Evolutionary conservation across 2,329 filamentous ascomycete species (phyloP).

Genomic region (Polytolypa hystricis): DNA sequence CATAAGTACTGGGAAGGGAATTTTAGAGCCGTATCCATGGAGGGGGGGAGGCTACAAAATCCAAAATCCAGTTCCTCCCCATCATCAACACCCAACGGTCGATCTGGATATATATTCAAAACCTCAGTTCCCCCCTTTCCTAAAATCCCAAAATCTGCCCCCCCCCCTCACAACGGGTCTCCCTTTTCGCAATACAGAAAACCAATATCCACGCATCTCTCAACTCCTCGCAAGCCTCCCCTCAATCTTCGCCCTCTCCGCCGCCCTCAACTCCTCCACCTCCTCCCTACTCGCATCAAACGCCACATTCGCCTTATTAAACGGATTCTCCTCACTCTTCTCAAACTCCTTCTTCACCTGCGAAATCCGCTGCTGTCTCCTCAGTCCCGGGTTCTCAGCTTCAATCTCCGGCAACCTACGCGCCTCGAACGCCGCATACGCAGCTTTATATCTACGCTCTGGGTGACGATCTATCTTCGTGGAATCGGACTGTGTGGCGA

Average conservation of each 20-base stretch:
- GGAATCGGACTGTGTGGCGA: conserved; percentile 47
- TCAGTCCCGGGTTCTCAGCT: conserved; percentile 65
- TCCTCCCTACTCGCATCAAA: conserved; percentile 77
- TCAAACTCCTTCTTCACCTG: conserved; percentile 86
- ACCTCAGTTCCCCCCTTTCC: too few relatives aligned
- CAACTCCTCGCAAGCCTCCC: conserved; percentile 47
- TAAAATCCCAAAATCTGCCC: too few relatives aligned
- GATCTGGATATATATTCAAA: too few relatives aligned
- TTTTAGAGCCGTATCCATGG: too few relatives aligned
- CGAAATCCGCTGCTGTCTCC: conserved; percentile 74
- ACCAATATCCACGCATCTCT: too few relatives aligned
- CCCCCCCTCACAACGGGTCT: too few relatives aligned
- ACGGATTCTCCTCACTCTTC: conserved; percentile 87
- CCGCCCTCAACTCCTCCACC: conserved; percentile 50
- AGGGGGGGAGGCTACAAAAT: too few relatives aligned
- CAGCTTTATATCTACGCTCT: conserved; percentile 76
- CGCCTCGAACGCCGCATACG: conserved; percentile 73
- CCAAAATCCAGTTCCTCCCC: too few relatives aligned
- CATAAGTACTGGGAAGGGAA: too few relatives aligned
- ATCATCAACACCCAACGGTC: too few relatives aligned
- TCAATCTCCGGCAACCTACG: conserved; percentile 75
- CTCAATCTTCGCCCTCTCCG: conserved; percentile 67
- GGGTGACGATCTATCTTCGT: conserved; percentile 79
- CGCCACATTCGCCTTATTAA: conserved; percentile 67
- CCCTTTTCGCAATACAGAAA: too few relatives aligned